Conservation (phyloP, 306 rosid genomes). For the Malus sieversii region DNA sequence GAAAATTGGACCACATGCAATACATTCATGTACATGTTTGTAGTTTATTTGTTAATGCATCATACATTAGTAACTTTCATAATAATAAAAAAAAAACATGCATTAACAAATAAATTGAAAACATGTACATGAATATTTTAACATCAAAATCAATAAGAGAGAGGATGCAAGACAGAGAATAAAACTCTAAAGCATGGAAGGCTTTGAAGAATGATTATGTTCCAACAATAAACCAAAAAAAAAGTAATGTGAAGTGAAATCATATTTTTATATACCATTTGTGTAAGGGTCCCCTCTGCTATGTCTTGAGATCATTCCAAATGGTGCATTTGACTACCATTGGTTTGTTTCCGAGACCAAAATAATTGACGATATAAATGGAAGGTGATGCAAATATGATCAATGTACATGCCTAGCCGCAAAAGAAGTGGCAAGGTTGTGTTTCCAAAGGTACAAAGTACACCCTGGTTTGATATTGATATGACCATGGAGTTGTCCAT, state of each 20-base stretch:
- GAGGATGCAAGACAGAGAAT: no score
- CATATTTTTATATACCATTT: neutral
- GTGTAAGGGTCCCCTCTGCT: neutral
- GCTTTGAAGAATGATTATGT: no score
- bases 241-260: neutral
- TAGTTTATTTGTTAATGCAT: no score
- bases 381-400: neutral
- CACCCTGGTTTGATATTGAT: neutral
- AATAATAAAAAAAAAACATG: no score
- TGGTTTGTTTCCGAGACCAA: neutral
- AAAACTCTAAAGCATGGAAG: no score
- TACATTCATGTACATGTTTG: no score
- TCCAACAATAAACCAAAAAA: no score
- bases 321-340: neutral
- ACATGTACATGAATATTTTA: no score
- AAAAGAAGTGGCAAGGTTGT: neutral
- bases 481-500: slow-evolving; percentile 1
- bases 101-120: no score
- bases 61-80: no score
- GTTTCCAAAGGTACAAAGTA: neutral
- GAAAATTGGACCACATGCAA: no score
- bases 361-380: neutral
- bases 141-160: no score
- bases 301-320: neutral
- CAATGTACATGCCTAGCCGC: neutral